A percentile compares a stretch with the other conserved stretches of the same genome.
phyloP scores from a whole-genome alignment of 768 basidiomycete genomes.

The Boletus subparvulus region DNA sequence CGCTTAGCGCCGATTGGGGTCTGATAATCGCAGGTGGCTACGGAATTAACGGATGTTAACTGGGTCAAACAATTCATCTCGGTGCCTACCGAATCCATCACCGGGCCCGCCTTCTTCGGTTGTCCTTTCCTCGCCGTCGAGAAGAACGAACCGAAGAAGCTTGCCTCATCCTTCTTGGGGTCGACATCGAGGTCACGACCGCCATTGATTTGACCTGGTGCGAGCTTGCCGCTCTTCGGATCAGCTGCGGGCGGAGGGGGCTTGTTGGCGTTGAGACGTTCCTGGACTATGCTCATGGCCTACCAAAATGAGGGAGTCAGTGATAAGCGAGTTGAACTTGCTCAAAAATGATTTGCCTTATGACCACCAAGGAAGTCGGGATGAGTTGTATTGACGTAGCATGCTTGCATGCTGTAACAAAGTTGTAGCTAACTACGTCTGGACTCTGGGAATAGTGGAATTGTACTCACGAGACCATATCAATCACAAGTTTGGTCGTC shows the following conservation, averaged over 20 bases:
- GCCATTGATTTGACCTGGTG: constrained; percentile 75
- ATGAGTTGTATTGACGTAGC: constrained; percentile 98
- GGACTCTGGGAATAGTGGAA: neutral
- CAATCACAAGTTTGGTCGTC: constrained; percentile 90
- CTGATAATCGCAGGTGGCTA: constrained; percentile 85
- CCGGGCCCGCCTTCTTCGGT: constrained; percentile 59
- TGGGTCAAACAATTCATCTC: constrained; percentile 13
- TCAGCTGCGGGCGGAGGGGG: constrained; percentile 57
- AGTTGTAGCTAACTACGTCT: neutral
- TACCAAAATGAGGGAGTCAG: constrained; percentile 28
- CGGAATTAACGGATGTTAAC: neutral
- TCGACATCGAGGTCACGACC: constrained; percentile 94
- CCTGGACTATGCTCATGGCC: constrained; percentile 88
- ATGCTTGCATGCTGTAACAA: constrained; percentile 84
- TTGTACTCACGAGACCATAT: constrained; percentile 80
- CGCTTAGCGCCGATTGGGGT: constrained; percentile 87
- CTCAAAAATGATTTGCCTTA: constrained; percentile 47
- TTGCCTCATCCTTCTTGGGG: constrained; percentile 80
- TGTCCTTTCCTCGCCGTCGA: constrained; percentile 59
- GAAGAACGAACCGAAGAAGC: constrained; percentile 97
- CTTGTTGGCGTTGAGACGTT: constrained; percentile 80
- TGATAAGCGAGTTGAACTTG: neutral
- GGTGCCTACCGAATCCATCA: constrained; percentile 55
- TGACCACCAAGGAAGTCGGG: constrained; percentile 98
- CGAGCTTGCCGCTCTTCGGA: constrained; percentile 65